Evolutionary conservation across 129 eudicot species (phyloP).

Genomic region (Escallonia rubra): DNA sequence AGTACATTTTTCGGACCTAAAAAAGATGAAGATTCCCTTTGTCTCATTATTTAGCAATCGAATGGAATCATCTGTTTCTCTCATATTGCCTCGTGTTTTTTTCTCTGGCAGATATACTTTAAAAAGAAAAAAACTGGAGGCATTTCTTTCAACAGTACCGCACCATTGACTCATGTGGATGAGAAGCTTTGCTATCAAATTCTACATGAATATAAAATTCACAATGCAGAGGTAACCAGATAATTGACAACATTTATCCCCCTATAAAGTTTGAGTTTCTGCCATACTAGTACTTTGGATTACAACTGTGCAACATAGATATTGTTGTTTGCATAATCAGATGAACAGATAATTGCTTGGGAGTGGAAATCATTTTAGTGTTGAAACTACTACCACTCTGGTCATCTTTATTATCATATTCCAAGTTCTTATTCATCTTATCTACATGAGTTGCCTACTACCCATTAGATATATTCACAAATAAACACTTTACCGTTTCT

Average conservation of each 20-base stretch:
- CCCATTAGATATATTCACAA: too few relatives aligned
- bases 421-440: too few relatives aligned
- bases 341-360: too few relatives aligned
- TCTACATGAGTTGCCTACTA: too few relatives aligned
- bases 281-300: neutral
- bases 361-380: too few relatives aligned
- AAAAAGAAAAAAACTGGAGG: constrained; percentile 99
- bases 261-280: neutral
- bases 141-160: constrained; percentile 93
- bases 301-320: neutral
- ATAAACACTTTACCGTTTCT: too few relatives aligned
- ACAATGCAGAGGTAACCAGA: constrained; percentile 87
- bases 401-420: too few relatives aligned
- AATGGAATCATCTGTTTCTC: neutral
- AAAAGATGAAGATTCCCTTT: too few relatives aligned
- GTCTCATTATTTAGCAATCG: too few relatives aligned
- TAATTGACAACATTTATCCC: neutral
- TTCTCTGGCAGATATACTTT: constrained; percentile 72
- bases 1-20: too few relatives aligned
- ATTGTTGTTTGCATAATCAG: too few relatives aligned
- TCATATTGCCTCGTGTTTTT: constrained; percentile 4
- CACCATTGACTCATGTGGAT: constrained; percentile 82
- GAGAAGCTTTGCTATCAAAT: constrained; percentile 99
- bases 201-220: constrained; percentile 95
- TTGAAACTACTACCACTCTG: too few relatives aligned